phyloP scores from a whole-genome alignment of 1,139 yeast genomes.

The Torulaspora pretoriensis region DNA sequence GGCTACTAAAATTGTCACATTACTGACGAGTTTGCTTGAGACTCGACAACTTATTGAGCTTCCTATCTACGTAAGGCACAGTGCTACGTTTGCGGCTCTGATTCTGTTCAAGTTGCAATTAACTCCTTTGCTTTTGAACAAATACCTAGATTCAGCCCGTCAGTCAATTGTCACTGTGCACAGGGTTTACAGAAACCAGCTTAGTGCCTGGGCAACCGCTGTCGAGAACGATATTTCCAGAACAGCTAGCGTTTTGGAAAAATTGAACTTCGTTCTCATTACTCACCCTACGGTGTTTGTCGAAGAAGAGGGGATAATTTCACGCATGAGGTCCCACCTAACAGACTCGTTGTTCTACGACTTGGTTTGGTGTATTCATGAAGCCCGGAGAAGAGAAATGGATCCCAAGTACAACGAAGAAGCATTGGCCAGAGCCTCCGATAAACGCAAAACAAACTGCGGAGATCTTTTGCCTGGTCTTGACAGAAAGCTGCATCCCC shows the following conservation, averaged over 20 bases:
- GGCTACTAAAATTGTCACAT: constrained; percentile 77
- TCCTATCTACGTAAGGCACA: constrained; percentile 83
- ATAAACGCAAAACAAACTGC: constrained; percentile 22
- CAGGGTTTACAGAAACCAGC: constrained; percentile 76
- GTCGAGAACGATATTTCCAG: constrained; percentile 88
- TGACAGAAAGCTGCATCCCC: constrained; percentile 52
- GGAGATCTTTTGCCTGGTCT: constrained; percentile 17
- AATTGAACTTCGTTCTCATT: constrained; percentile 77
- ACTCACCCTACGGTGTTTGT: constrained; percentile 82
- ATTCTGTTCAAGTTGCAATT: constrained; percentile 76
- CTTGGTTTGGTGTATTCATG: constrained; percentile 91
- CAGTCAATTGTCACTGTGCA: constrained; percentile 93
- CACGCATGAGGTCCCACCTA: constrained; percentile 86
- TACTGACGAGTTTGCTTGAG: constrained; percentile 68
- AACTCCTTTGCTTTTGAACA: constrained; percentile 70
- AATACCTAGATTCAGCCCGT: constrained; percentile 81
- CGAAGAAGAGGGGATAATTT: constrained; percentile 65
- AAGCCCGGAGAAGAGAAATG: constrained; percentile 74
- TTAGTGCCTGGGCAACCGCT: constrained; percentile 81
- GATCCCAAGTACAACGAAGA: constrained; percentile 42
- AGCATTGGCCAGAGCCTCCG: constrained; percentile 34
- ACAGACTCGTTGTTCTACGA: constrained; percentile 91
- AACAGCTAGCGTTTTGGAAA: constrained; percentile 89
- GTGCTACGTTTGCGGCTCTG: constrained; percentile 76
- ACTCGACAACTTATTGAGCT: constrained; percentile 68